Conservation (phyloP, 176 grass and related monocot genomes). For the Oryza brachyantha region DNA sequence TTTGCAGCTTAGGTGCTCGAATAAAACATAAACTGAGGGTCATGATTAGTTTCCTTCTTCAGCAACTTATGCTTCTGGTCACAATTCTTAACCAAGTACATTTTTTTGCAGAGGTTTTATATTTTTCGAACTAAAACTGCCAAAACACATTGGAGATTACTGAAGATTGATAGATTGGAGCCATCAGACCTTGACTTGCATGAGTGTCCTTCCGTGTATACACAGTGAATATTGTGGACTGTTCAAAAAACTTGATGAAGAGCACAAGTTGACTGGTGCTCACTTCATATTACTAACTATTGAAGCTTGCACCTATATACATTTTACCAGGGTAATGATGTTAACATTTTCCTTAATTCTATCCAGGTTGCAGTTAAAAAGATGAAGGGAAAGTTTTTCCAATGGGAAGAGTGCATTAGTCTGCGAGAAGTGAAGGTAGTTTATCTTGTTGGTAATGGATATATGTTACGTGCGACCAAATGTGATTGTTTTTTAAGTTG, state of each 20-base stretch:
- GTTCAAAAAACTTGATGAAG: constrained; percentile 57
- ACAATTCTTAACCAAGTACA: constrained; percentile 15
- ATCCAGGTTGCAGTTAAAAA: constrained; percentile 93
- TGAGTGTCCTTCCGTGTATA: constrained; percentile 73
- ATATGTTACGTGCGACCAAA: not conserved
- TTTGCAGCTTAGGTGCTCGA: too few species aligned
- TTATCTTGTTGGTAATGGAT: constrained; percentile 5
- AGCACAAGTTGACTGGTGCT: constrained; percentile 58
- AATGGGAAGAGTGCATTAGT: constrained; percentile 72
- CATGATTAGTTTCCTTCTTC: constrained; percentile 8
- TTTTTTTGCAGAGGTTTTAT: constrained; percentile 66
- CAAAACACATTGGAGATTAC: constrained; percentile 59
- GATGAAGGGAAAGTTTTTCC: constrained; percentile 92
- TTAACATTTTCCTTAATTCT: not conserved
- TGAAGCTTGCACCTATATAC: not conserved
- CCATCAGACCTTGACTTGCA: constrained; percentile 61
- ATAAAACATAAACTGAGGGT: too few species aligned
- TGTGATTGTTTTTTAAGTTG: not conserved
- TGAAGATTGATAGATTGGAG: constrained; percentile 75
- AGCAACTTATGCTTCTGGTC: not conserved
- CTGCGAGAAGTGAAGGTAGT: constrained; percentile 85
- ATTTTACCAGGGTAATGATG: not conserved
- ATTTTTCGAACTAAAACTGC: constrained; percentile 72
- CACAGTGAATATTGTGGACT: constrained; percentile 47
- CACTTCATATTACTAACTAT: not conserved